Evolutionary conservation across 176 grass and related monocot species (phyloP).

Genomic region (Chloris gayana): DNA sequence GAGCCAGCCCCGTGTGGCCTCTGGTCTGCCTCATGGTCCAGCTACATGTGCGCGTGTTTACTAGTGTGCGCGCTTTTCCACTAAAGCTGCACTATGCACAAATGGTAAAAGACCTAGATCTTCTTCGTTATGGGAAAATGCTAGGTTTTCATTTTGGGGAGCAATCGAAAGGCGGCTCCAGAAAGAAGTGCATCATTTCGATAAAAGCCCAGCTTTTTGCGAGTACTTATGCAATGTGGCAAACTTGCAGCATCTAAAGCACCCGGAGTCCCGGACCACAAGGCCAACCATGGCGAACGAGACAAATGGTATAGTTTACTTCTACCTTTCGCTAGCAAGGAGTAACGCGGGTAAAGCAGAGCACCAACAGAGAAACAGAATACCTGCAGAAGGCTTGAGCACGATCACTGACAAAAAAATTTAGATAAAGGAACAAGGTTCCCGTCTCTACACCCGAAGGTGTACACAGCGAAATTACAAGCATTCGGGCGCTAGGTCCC

Average conservation of each 20-base stretch:
- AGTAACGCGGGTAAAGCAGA: not conserved
- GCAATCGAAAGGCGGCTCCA: not conserved
- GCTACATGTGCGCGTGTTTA: conserved; percentile 33
- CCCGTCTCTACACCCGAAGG: no score
- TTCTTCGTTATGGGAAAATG: conserved; percentile 3
- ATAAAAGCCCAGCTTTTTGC: not conserved
- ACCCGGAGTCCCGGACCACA: not conserved
- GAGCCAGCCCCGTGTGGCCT: not conserved
- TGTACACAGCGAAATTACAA: no score
- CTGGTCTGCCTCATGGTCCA: conserved; percentile 38
- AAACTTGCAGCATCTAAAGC: not conserved
- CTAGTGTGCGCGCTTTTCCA: not conserved
- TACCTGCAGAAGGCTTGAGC: not conserved
- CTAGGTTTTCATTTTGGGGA: not conserved
- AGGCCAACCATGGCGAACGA: not conserved
- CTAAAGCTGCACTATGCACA: conserved; percentile 9
- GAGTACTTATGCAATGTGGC: not conserved
- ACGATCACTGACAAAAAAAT: not conserved
- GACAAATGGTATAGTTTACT: not conserved
- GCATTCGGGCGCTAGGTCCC: no score
- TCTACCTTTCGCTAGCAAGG: not conserved
- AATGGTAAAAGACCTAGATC: not conserved
- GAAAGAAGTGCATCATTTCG: not conserved
- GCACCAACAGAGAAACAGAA: not conserved
- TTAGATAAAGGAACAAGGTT: no score